Evolutionary conservation across 106 monocot species (phyloP), one percentile per base, ranked within the genome.

Genomic region (Ottelia alismoides): DNA sequence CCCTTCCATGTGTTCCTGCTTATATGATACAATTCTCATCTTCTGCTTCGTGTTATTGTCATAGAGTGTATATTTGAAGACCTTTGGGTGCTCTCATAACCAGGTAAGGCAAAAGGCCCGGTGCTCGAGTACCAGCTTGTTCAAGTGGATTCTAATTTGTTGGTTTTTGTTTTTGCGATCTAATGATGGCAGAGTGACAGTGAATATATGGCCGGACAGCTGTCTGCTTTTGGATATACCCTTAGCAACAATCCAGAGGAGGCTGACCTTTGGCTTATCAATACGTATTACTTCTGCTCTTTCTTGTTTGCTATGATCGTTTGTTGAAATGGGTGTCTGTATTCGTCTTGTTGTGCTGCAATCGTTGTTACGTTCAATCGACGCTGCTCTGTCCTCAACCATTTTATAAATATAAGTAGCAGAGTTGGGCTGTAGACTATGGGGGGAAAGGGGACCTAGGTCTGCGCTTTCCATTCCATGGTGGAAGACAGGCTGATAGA

Each of bases 181-280:
- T 43, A 7, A 7, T 6, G 40, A 7, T 43, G 28, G 49, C 83
- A 91, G 90, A 99, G 90, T 78, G 90, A 99, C 65, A 99, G 98
- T 70, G 98, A 99, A 61, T 99, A 91, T 61, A 99, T 99, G 98
- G 74, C 90, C 28, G 98, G 98, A 21, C 90, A 91, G 68, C 89
- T 99, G 6, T 77, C 85, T 14, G 67, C 90, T 56, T 99, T 86
- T 80, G 98, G 98, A 24, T 99, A 99, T 72, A 57, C 75, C 2
- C 29, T 99, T 51, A 83, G 70, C 52, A 83, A 99, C 32, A 72
- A 65, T 31, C 86, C 90, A 27, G 86, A 91, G 28, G 74, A 64
- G 47, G 85, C 90, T 28, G 98, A 91, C 54, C 63, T 91, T 11
- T 99, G 98, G 98, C 74, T 99, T 48, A 78, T 98, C 45, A 98